Evolutionary conservation across 352 stramenopile species (phyloP).

Genomic region (Globisporangium alternatum): DNA sequence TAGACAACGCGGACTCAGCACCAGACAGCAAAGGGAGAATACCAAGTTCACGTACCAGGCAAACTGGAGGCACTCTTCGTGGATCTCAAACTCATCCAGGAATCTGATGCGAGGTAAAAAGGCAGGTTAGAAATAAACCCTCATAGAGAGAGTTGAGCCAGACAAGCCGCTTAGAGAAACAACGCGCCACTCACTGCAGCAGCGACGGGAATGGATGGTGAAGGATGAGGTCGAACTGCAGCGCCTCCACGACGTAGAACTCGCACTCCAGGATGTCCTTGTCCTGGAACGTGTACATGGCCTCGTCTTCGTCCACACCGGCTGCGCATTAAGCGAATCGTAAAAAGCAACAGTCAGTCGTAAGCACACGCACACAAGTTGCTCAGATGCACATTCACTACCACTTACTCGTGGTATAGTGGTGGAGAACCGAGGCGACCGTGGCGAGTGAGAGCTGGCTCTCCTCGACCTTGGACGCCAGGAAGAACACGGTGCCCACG

Average conservation of each 20-base stretch:
- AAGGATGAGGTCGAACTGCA: constrained; percentile 88
- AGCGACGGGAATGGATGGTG: constrained; percentile 83
- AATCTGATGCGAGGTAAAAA: constrained; percentile 34
- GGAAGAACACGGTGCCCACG: constrained; percentile 81
- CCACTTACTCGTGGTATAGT: constrained; percentile 79
- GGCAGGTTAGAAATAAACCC: neutral
- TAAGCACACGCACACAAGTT: neutral
- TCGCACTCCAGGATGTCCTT: constrained; percentile 90
- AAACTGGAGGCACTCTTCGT: constrained; percentile 84
- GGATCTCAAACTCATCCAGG: constrained; percentile 80
- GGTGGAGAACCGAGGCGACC: constrained; percentile 77
- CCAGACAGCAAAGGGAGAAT: neutral
- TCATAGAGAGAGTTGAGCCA: neutral
- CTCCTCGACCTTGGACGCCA: constrained; percentile 87
- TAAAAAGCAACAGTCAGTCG: neutral
- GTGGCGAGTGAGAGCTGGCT: constrained; percentile 78
- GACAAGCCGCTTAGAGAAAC: no score
- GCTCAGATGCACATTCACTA: neutral
- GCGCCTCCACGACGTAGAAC: constrained; percentile 86
- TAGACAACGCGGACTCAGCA: neutral
- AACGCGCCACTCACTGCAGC: constrained; percentile 51
- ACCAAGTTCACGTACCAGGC: constrained; percentile 48
- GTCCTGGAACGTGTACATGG: constrained; percentile 87
- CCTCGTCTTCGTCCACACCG: constrained; percentile 81
- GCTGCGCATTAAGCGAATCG: constrained; percentile 24